Conservation (phyloP, 73 alveolate species). For the Tetrahymena elliotti region DNA sequence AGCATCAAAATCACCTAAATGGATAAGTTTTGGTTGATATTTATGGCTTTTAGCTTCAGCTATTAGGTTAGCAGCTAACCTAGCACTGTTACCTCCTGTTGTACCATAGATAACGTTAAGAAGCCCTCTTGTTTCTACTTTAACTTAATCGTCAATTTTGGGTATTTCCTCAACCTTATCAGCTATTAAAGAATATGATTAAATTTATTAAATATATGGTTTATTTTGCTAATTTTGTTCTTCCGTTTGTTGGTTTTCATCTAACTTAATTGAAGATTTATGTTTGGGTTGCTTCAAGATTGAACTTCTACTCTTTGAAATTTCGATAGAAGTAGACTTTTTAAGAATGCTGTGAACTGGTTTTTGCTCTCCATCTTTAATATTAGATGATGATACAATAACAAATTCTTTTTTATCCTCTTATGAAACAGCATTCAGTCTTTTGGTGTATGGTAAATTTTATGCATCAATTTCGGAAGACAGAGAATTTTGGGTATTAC, state of each 20-base stretch:
- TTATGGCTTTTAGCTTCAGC: slow-evolving; percentile 13
- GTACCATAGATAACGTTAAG: slow-evolving; percentile 23
- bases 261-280: background rate
- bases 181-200: background rate
- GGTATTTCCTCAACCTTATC: background rate
- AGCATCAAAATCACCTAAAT: slow-evolving; percentile 31
- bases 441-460: background rate
- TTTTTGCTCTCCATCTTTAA: background rate
- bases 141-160: background rate
- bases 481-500: background rate
- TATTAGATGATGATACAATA: background rate
- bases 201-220: background rate
- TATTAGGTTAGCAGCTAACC: slow-evolving; percentile 19
- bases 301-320: background rate
- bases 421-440: background rate
- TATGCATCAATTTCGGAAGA: background rate
- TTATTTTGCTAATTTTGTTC: background rate
- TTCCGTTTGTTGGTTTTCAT: background rate
- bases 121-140: slow-evolving; percentile 19
- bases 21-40: slow-evolving; percentile 30
- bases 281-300: background rate
- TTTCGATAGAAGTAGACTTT: background rate
- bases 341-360: background rate
- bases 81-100: slow-evolving; percentile 31
- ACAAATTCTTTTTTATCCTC: background rate